A percentile compares a stretch with the other conserved stretches of the same genome.
Evolutionary conservation across 148 eudicot genomes (phyloP).

Genomic region (Silene conica): DNA sequence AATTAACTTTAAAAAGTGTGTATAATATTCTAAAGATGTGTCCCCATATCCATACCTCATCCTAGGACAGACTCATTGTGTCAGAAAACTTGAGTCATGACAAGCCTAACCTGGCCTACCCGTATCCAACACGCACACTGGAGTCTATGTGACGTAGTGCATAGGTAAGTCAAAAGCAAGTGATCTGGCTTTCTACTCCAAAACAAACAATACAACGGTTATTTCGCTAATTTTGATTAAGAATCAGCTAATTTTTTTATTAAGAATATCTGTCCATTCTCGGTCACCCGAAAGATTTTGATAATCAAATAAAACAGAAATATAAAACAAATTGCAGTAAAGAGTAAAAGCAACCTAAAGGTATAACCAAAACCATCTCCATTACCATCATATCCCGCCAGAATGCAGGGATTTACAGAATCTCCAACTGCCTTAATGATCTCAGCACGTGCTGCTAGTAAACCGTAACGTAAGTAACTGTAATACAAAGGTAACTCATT

Average conservation of each 20-base stretch:
- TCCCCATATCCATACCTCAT: neutral
- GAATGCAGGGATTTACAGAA: slow-evolving; percentile 71
- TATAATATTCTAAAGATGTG: neutral
- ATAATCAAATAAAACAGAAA: neutral
- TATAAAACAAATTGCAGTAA: neutral
- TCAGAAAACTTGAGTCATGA: neutral
- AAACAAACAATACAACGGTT: neutral
- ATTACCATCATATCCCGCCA: slow-evolving; percentile 68
- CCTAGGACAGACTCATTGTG: neutral
- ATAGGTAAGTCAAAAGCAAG: neutral
- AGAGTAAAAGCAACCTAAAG: neutral
- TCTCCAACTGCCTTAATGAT: slow-evolving; percentile 61
- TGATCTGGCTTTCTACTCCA: neutral
- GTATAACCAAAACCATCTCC: slow-evolving; percentile 11
- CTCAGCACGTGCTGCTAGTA: slow-evolving; percentile 98
- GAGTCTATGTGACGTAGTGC: neutral
- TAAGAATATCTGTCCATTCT: slow-evolving; percentile 1
- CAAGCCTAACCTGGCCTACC: neutral
- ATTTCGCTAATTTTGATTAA: neutral
- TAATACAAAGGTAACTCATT: slow-evolving; percentile 9
- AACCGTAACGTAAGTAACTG: slow-evolving; percentile 92
- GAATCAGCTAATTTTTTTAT: neutral
- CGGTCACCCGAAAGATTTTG: slow-evolving; percentile 6
- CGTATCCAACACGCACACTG: neutral
- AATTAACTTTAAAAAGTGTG: neutral